Base-by-base conservation (phyloP, 2,329 filamentous ascomycete genomes). In the Trichoderma lentiforme region DNA sequence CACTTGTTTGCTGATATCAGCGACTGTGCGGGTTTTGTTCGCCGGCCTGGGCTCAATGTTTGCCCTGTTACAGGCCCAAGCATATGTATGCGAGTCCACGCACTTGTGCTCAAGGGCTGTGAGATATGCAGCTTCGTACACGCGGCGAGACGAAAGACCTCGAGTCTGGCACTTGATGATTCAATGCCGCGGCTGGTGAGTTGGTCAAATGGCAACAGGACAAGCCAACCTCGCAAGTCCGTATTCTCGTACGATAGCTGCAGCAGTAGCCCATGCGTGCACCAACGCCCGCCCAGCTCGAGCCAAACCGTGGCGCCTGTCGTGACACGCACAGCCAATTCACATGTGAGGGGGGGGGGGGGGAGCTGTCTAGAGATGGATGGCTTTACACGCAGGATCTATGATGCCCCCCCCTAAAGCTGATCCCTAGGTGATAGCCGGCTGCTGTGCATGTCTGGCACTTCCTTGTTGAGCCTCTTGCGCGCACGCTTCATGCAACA, bases 201-300 rank as follows among this genome's bases (percentile, higher is more conserved):
- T 12, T 51, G 62, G 39, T 11, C 39, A 64, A 36, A 30, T 51
- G 60, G 32, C 53, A 60, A 36, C 56, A 43, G 15, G 53, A 47
- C 26, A 60, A 51, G 56, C 32, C 53, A 61, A 34, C 57, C 43
- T 69, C 39, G 39, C 36, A 32, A 24, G 18, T 43, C n/a, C 26
- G 26, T 21, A n/a, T 26, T 51, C 34, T 69, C 66, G 66, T 69
- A 69, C 66, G 66, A 69, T 61, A 30, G 26, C 30, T 69, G 66
- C 66, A 69, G 66, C 66, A 53, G n/a, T 61, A 47, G 65, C 51
- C 64, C 32, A 60, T 60, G 66, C 36, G 53, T 39, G 36, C 34
- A 60, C 36, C 57, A 69, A 61, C 66, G 56, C 56, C 53, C 53
- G 66, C 57, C 36, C 63, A 26, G 47, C 28, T 56, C 26, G 63